Conservation (phyloP, 495 filamentous ascomycete species). For the Penicillium angulare region DNA sequence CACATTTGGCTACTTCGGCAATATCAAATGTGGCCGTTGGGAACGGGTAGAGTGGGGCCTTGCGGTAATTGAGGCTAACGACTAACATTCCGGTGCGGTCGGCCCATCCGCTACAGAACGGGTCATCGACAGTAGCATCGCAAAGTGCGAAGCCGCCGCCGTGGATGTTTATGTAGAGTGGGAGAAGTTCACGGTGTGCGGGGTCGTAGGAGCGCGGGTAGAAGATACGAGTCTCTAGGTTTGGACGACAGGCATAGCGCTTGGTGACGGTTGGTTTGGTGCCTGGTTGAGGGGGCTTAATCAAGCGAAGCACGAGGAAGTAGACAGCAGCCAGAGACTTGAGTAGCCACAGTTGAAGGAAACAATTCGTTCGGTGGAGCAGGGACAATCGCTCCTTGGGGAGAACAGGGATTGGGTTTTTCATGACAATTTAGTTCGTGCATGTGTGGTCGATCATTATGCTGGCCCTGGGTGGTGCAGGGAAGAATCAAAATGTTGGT, state of each 20-base stretch:
- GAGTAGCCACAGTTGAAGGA: constrained; percentile 4
- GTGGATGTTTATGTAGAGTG: constrained; percentile 39
- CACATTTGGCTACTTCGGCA: constrained; percentile 29
- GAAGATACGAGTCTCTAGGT: constrained; percentile 32
- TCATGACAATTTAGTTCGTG: too few relatives aligned
- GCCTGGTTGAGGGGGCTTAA: constrained; percentile 5
- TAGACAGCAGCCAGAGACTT: constrained; percentile 18
- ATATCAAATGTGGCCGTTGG: constrained; percentile 29
- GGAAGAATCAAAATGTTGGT: too few relatives aligned
- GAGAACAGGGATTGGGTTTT: background rate
- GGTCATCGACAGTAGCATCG: constrained; percentile 27
- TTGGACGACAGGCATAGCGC: constrained; percentile 29
- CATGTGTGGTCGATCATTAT: too few relatives aligned
- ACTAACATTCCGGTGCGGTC: constrained; percentile 32
- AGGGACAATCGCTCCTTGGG: background rate
- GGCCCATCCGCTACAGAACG: constrained; percentile 29
- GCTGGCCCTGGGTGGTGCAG: too few relatives aligned
- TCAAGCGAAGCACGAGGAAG: constrained; percentile 12
- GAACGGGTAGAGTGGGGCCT: constrained; percentile 30
- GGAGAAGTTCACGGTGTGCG: constrained; percentile 18
- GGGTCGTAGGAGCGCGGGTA: constrained; percentile 28
- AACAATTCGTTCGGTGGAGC: background rate
- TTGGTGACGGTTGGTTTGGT: constrained; percentile 31
- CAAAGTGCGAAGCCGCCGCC: constrained; percentile 36
- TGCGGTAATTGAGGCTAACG: constrained; percentile 35